Evolutionary conservation across 352 stramenopile species (phyloP).

Genomic region (Phytophthora pseudosyringae): DNA sequence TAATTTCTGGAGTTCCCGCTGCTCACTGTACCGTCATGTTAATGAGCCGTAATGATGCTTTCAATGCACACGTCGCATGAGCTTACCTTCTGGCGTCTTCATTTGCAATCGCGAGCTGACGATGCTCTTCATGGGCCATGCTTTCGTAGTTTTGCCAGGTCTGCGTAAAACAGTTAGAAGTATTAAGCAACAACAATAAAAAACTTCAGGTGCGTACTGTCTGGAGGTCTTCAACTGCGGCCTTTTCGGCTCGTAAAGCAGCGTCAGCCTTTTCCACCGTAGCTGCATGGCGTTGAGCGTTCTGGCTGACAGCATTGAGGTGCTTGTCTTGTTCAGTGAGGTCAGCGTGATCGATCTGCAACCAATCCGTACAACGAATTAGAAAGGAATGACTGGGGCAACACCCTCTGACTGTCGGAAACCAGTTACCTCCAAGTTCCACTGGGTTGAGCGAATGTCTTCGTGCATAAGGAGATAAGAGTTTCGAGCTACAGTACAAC

Average conservation of each 20-base stretch:
- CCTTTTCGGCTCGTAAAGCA: constrained; percentile 20
- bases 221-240: constrained; percentile 29
- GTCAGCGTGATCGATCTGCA: constrained; percentile 25
- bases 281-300: constrained; percentile 22
- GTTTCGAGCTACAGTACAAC: constrained; percentile 21
- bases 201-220: constrained; percentile 21
- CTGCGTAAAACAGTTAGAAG: constrained; percentile 2
- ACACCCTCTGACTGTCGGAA: neutral
- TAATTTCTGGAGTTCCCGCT: constrained; percentile 31
- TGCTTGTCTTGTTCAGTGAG: constrained; percentile 27
- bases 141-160: constrained; percentile 29
- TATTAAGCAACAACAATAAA: constrained; percentile 1
- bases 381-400: neutral
- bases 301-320: constrained; percentile 29
- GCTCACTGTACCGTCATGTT: constrained; percentile 18
- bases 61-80: neutral
- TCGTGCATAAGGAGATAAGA: constrained; percentile 30
- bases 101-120: constrained; percentile 32
- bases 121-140: constrained; percentile 44
- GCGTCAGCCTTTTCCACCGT: constrained; percentile 6
- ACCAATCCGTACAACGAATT: constrained; percentile 2
- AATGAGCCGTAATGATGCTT: neutral
- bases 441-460: constrained; percentile 38
- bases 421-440: constrained; percentile 36
- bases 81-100: constrained; percentile 34